Evolutionary conservation across 768 basidiomycete genomes (phyloP), one percentile per base, ranked within the genome.

Genomic region (Boletus eberwhitei): DNA sequence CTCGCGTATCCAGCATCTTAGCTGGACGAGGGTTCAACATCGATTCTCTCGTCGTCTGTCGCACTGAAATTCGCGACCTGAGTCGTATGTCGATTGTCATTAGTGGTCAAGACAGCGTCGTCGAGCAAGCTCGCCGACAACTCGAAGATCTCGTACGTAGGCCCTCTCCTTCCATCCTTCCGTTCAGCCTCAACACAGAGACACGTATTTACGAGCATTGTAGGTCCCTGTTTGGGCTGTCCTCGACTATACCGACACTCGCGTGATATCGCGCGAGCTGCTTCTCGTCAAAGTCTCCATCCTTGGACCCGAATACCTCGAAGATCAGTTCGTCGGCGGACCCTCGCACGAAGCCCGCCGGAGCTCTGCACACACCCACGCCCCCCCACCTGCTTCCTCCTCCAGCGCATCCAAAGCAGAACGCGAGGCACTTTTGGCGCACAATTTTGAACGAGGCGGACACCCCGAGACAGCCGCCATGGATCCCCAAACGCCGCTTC

Each of bases 201-300:
- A 26, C 46, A 43, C 36, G 29, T 35, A n/a, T 52, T 48, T 35
- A 48, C 43, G 14, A 5, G 8, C 22, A 22, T 22, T 21, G 8
- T 48, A 97, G 96, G 95, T 99, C 26, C 97, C 96, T 47, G 97
- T 99, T 5, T 99, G 97, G 97, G 97, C 96, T 29, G 97, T 99
- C 32, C 79, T 99, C 56, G 95, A 99, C 74, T 99, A 98, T 71
- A 98, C 96, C 19, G 82, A 95, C 57, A 98, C 94, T 22, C 84
- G 81, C 53, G 85, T 87, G 29, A 96, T 99, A 70, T 82, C 88
- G 60, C 90, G 97, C 62, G 97, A 99, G 73, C 81, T 98, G 14
- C 81, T 98, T 32, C 87, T 99, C 60, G 91, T 88, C 67, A 99
- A 99, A 69, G 86, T 99, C 4, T 98, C 97, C 54, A 96, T 95